phyloP scores from a whole-genome alignment of 305 asterid species.

The Solanum hybrid region DNA sequence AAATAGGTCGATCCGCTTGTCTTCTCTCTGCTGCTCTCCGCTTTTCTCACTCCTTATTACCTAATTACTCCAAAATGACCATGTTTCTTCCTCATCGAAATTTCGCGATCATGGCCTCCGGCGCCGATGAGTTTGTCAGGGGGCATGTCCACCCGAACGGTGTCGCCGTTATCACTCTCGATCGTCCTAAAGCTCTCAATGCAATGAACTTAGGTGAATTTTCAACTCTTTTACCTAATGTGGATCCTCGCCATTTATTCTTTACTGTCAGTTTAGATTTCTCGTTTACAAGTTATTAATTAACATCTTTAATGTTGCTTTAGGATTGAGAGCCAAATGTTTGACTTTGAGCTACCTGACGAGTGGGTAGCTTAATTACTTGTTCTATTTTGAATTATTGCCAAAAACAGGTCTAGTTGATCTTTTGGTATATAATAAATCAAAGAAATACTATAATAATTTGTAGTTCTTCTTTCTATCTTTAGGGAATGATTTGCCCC shows the following conservation, averaged over 20 bases:
- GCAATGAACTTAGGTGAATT: constrained; percentile 79
- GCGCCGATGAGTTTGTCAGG: constrained; percentile 53
- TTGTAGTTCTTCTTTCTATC: background rate
- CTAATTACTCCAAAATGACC: constrained; percentile 1
- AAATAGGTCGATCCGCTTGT: background rate
- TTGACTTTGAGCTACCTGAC: background rate
- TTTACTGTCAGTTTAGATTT: background rate
- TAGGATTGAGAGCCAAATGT: background rate
- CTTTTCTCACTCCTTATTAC: background rate
- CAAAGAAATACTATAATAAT: background rate
- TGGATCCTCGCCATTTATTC: background rate
- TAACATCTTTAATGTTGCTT: background rate
- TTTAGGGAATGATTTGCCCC: background rate
- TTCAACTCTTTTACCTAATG: background rate
- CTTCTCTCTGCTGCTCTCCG: constrained; percentile 5
- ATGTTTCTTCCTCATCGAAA: constrained; percentile 8
- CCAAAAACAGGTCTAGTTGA: background rate
- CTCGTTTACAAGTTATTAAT: background rate
- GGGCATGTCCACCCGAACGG: constrained; percentile 80
- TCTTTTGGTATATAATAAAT: background rate
- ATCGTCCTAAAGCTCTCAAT: constrained; percentile 92
- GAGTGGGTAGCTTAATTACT: background rate
- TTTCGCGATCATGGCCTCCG: constrained; percentile 15
- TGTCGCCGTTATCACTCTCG: constrained; percentile 83
- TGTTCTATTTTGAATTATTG: background rate